Conservation (phyloP, 2,329 filamentous ascomycete genomes). For the Ophiognomonia clavigignenti-juglandacearum region DNA sequence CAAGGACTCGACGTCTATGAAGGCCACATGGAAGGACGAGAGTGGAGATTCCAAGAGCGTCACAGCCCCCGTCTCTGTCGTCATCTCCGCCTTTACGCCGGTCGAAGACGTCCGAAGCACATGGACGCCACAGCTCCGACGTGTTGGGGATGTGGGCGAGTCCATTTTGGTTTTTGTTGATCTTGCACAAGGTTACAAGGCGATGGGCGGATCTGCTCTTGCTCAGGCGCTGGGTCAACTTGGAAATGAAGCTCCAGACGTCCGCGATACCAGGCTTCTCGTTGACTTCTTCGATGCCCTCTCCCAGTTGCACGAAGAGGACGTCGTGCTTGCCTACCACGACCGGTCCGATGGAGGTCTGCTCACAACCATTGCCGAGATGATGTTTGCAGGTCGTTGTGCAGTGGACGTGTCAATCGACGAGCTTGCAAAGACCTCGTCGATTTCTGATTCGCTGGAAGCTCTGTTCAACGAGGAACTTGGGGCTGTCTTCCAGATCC, state of each 20-base stretch:
- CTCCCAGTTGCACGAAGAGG: conserved; percentile 53
- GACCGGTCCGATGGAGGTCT: conserved; percentile 91
- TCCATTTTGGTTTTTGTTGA: conserved; percentile 88
- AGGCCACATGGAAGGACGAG: conserved; percentile 85
- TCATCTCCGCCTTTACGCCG: conserved; percentile 85
- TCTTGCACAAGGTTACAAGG: conserved; percentile 72
- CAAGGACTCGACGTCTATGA: conserved; percentile 99
- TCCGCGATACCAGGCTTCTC: conserved; percentile 74
- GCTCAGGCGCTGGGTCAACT: conserved; percentile 86
- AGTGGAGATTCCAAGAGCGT: conserved; percentile 72
- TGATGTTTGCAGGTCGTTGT: conserved; percentile 96
- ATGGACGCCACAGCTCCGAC: conserved; percentile 86
- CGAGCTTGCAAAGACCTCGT: conserved; percentile 58
- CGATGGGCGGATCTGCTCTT: conserved; percentile 84
- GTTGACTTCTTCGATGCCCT: conserved; percentile 91
- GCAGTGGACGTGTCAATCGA: conserved; percentile 84
- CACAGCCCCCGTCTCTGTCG: conserved; percentile 83
- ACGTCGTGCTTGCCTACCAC: conserved; percentile 82
- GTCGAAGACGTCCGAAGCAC: conserved; percentile 79
- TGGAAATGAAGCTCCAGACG: conserved; percentile 79
- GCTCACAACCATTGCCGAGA: conserved; percentile 85
- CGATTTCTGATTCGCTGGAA: conserved; percentile 62
- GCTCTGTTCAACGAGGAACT: conserved; percentile 94
- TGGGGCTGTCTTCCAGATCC: conserved; percentile 92
- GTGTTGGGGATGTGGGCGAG: conserved; percentile 82